These are phyloP conservation scores for Flaveria bidentis DNA, from an alignment of 129 eudicot species.

Conservation along the genomic window DNA sequence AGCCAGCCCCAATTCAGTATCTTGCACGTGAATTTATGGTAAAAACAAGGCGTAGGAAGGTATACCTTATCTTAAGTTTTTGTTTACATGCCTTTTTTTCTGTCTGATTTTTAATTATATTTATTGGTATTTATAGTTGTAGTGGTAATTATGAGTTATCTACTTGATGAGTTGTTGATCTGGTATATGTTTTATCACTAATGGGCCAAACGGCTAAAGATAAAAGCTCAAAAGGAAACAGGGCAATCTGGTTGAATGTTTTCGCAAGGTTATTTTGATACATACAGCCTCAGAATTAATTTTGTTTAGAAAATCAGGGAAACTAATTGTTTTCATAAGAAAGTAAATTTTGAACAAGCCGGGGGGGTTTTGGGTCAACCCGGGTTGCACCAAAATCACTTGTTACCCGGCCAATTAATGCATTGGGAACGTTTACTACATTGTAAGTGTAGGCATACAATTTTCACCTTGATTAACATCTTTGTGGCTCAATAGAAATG, in stretches of 20 bases:
- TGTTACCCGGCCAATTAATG: background rate
- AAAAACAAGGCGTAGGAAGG: conserved; percentile 99
- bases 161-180: background rate
- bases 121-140: background rate
- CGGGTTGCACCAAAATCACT: background rate
- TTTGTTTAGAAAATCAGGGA: too few species aligned
- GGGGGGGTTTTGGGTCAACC: background rate
- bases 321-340: too few species aligned
- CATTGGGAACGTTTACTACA: background rate
- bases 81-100: too few species aligned
- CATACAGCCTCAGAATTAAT: too few species aligned
- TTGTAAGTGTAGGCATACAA: too few species aligned
- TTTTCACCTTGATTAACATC: background rate
- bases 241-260: background rate
- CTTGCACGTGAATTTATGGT: conserved; percentile 99
- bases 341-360: too few species aligned
- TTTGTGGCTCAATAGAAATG: background rate
- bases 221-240: background rate
- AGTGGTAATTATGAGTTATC: background rate
- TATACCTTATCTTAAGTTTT: conserved; percentile 23
- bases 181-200: background rate
- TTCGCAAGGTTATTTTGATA: too few species aligned
- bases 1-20: conserved; percentile 95
- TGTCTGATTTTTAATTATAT: too few species aligned
- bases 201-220: background rate